Conservation (phyloP, 306 rosid species). For the Quillaja saponaria region DNA sequence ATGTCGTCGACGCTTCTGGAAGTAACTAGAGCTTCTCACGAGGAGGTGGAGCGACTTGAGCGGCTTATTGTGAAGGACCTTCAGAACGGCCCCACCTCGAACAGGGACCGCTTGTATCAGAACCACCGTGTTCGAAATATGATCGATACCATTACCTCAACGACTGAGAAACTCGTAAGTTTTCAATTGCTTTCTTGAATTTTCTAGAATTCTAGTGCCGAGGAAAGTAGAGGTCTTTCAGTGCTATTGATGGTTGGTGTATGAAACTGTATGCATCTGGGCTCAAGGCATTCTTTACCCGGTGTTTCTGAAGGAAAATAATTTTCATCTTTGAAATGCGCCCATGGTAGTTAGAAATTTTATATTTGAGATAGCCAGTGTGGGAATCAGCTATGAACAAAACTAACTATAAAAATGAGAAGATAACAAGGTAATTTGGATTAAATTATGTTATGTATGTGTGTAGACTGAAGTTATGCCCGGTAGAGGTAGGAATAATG, state of each 20-base stretch:
- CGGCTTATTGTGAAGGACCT: conserved; percentile 85
- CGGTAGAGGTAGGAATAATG: too few relatives aligned
- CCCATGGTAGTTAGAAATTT: too few relatives aligned
- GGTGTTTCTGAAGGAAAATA: neutral
- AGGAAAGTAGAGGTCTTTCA: too few relatives aligned
- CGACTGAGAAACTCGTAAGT: conserved; percentile 66
- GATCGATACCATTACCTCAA: conserved; percentile 73
- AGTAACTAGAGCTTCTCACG: conserved; percentile 84
- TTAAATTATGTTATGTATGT: neutral
- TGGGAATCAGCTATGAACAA: conserved; percentile 2
- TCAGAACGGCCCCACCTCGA: conserved; percentile 62
- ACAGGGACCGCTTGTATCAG: conserved; percentile 80
- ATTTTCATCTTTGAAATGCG: neutral
- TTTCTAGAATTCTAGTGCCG: neutral
- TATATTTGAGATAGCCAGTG: too few relatives aligned
- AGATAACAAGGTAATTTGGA: neutral
- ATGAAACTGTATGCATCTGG: too few relatives aligned
- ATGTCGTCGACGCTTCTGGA: conserved; percentile 98
- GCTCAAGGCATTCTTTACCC: too few relatives aligned
- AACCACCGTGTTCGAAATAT: conserved; percentile 82
- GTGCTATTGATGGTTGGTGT: too few relatives aligned
- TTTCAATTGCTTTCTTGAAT: neutral
- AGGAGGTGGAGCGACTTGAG: conserved; percentile 93
- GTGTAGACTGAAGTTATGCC: too few relatives aligned
- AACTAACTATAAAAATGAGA: neutral